Conservation (phyloP, 805 yeast genomes). For the Ogataea dorogensis region DNA sequence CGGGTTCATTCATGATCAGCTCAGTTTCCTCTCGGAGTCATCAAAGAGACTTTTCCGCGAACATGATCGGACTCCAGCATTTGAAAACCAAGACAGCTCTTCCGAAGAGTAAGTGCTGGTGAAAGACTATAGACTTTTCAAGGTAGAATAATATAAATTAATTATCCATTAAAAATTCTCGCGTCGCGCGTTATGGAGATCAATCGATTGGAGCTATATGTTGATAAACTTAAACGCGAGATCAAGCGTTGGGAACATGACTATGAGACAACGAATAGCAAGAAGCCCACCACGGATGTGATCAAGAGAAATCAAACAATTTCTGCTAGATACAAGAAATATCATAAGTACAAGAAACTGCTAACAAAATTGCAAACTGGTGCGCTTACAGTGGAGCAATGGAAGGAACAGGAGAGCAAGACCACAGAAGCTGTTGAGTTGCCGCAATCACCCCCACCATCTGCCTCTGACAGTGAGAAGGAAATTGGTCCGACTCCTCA, state of each 20-base stretch:
- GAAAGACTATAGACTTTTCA: constrained; percentile 6
- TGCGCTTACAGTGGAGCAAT: constrained; percentile 13
- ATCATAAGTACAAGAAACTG: constrained; percentile 28
- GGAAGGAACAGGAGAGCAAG: constrained; percentile 5
- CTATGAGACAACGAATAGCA: constrained; percentile 32
- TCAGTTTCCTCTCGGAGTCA: constrained; percentile 25
- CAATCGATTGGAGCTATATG: constrained; percentile 16
- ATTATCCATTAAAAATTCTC: constrained; percentile 2
- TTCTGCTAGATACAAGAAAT: constrained; percentile 34
- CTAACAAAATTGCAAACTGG: constrained; percentile 18
- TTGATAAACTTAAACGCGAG: constrained; percentile 36
- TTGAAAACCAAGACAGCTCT: too few species aligned
- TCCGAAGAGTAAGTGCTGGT: constrained; percentile 3
- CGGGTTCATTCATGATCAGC: constrained; percentile 29
- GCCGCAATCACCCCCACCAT: constrained; percentile 7
- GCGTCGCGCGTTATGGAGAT: constrained; percentile 17
- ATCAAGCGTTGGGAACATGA: constrained; percentile 57
- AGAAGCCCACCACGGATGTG: constrained; percentile 46
- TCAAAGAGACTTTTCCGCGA: constrained; percentile 24
- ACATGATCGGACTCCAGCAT: constrained; percentile 9
- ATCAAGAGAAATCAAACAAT: constrained; percentile 41
- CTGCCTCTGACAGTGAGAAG: constrained; percentile 16
- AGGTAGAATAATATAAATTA: constrained; percentile 3
- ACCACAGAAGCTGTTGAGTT: background rate
- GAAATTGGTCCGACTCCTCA: constrained; percentile 89